Evolutionary conservation across 371 early-diverging fungal species (phyloP).

Genomic region (Cokeromyces recurvatus): DNA sequence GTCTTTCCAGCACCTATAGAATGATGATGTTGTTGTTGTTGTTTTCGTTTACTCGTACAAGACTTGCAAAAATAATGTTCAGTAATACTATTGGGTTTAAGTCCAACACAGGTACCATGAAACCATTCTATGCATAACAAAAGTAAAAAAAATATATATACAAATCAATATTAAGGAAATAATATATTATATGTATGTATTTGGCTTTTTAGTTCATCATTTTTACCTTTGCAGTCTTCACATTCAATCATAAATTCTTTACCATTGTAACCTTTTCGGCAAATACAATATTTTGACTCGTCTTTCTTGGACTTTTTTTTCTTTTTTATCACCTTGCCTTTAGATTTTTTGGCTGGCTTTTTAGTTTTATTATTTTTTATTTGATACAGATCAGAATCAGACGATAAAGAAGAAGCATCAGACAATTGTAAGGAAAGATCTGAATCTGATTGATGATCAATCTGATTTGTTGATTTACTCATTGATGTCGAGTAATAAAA

Average conservation of each 20-base stretch:
- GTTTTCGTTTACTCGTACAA: constrained; percentile 22
- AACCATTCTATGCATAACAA: constrained; percentile 72
- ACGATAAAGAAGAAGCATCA: constrained; percentile 29
- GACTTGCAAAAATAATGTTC: constrained; percentile 49
- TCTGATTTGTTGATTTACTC: too few relatives aligned
- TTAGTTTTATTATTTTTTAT: background rate
- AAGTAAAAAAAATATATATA: background rate
- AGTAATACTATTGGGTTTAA: constrained; percentile 45
- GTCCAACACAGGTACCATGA: constrained; percentile 69
- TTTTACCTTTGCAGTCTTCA: constrained; percentile 58
- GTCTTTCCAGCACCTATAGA: constrained; percentile 4
- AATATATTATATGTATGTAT: too few relatives aligned
- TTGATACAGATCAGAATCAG: constrained; percentile 11
- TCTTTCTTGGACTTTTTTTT: constrained; percentile 19
- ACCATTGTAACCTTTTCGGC: constrained; percentile 61
- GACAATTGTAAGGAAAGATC: constrained; percentile 30
- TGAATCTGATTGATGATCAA: constrained; percentile 7
- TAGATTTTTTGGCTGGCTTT: constrained; percentile 10
- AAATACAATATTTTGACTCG: constrained; percentile 42
- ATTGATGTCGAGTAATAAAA: too few relatives aligned
- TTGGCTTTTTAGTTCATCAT: too few relatives aligned
- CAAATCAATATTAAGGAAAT: background rate
- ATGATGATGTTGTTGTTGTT: background rate
- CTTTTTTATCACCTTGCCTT: constrained; percentile 16
- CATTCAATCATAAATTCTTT: constrained; percentile 78